Evolutionary conservation across 2,329 filamentous ascomycete genomes (phyloP), one percentile per base, ranked within the genome.

Genomic region (Orbilia quercus): DNA sequence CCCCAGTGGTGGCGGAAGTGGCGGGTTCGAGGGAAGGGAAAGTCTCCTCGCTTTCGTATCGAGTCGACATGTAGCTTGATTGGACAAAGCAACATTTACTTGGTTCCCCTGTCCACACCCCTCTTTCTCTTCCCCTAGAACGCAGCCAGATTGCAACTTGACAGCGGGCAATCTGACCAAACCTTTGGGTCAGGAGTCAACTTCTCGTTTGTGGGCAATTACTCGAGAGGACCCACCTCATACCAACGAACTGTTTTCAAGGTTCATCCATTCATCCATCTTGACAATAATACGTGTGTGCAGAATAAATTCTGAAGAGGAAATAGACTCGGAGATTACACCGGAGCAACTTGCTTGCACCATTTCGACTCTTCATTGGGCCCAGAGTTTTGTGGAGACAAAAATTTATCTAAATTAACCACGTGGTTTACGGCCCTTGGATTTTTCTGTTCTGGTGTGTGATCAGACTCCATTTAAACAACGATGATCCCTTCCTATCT

Each of bases 111-210:
- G 60, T 58, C 18, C 28, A 40, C 55, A 25, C 42, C 42, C 55
- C 38, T 23, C 18, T 31, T 12, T 18, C 34, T 44, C 1, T 1
- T 20, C 9, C 50, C 47, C 20, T 55, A 48, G 20, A 38, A 28
- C n/a, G n/a, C 18, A 50, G 22, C 42, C 50, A 66, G 55, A 65
- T 73, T 73, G 59, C 55, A 63, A 28, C 31, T 59, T 73, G 69
- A 73, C 69, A 73, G 69, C 69, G 69, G 69, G 60, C 69, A 66
- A 67, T 58, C 60, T 64, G 58, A 65, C 67, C 69, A 55, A 36
- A 60, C 48, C 54, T 55, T 51, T 73, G 69, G 69, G 69, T 73
- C 69, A 73, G 69, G 69, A 73, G 69, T 4, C 31, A 45, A 23
- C 40, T 55, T 50, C 12, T 60, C 58, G 34, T 31, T 62, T 53